Evolutionary conservation across 2,329 filamentous ascomycete genomes (phyloP).

Genomic region (Didymella sp.): DNA sequence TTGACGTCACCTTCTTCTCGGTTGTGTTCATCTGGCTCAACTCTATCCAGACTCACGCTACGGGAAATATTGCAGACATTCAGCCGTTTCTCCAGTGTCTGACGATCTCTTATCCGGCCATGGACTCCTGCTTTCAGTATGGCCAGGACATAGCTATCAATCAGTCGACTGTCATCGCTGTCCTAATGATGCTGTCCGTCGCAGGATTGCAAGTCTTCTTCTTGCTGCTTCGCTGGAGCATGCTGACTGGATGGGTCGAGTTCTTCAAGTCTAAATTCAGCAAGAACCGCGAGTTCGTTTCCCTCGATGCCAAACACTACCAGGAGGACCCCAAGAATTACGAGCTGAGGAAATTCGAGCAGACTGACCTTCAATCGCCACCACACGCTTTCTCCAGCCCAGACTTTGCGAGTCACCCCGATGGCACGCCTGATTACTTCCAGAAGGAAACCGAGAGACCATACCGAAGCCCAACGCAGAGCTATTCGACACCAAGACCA

Average conservation of each 20-base stretch:
- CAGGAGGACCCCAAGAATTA: slow-evolving; percentile 43
- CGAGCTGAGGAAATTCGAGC: slow-evolving; percentile 47
- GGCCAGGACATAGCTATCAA: slow-evolving; percentile 71
- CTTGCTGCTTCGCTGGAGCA: slow-evolving; percentile 81
- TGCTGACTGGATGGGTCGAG: slow-evolving; percentile 83
- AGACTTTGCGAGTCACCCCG: slow-evolving; percentile 28
- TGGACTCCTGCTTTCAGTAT: slow-evolving; percentile 68
- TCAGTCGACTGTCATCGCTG: slow-evolving; percentile 78
- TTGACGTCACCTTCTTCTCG: slow-evolving; percentile 92
- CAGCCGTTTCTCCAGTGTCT: slow-evolving; percentile 77
- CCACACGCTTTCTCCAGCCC: slow-evolving; percentile 39
- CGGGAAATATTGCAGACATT: slow-evolving; percentile 64
- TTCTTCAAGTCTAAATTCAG: slow-evolving; percentile 60
- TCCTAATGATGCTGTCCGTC: slow-evolving; percentile 79
- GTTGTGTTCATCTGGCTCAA: slow-evolving; percentile 88
- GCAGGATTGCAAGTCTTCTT: slow-evolving; percentile 86
- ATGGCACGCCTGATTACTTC: slow-evolving; percentile 47
- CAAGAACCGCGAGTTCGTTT: slow-evolving; percentile 82
- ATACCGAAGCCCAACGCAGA: slow-evolving; percentile 49
- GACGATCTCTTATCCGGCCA: slow-evolving; percentile 63
- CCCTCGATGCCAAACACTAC: slow-evolving; percentile 71
- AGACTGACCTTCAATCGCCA: slow-evolving; percentile 34
- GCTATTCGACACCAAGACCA: slow-evolving; percentile 53
- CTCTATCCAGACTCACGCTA: slow-evolving; percentile 62
- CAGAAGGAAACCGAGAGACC: slow-evolving; percentile 46